Base-by-base conservation (phyloP, 2,329 filamentous ascomycete genomes). In the Nemania bipapillata region DNA sequence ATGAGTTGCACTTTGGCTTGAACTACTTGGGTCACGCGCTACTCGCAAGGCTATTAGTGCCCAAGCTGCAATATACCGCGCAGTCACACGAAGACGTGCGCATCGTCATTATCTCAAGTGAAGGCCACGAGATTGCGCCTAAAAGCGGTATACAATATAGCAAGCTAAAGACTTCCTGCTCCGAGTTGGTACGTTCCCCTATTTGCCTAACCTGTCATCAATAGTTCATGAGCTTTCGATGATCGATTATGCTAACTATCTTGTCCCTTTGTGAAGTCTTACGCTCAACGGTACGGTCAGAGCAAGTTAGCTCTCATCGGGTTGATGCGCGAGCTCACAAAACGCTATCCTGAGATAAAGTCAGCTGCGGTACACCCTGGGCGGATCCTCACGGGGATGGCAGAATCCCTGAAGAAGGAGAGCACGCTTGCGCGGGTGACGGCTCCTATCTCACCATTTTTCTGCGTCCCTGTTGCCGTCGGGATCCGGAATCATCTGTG, bases 11-110 rank as follows among this genome's bases (percentile, higher is more conserved):
- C 53, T 83, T 84, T 62, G 81, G 78, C 0, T 81, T 79, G 1
- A 85, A 84, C 52, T 81, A 83, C 66, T 69, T 84, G 7, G 81
- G 81, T 3, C 82, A 83, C 55, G 81, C 82, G 1, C 74, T 82
- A 6, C 76, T 85, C 2, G 77, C 75, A 24, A 76, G 63, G 47
- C 66, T 68, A 20, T 61, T 71, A 1, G 42, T 70, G 2, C 63
- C 65, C 7, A 7, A 65, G 2, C 28, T 74, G 52, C n/a, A 65
- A 4, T 26, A 61, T 8, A 70, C 67, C 5, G 65, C 57, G 2
- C 9, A 68, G 11, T 24, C 49, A 3, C 37, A 47, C 26, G 15
- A 28, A 8, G 71, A 73, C 20, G 65, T 69, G 3, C 70, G 68
- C 12, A 50, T 73, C 24, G 37, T 74, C 26, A 35, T 45, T 17